Conservation (phyloP, 2,329 filamentous ascomycete species). For the Huntiella bhutanensis region DNA sequence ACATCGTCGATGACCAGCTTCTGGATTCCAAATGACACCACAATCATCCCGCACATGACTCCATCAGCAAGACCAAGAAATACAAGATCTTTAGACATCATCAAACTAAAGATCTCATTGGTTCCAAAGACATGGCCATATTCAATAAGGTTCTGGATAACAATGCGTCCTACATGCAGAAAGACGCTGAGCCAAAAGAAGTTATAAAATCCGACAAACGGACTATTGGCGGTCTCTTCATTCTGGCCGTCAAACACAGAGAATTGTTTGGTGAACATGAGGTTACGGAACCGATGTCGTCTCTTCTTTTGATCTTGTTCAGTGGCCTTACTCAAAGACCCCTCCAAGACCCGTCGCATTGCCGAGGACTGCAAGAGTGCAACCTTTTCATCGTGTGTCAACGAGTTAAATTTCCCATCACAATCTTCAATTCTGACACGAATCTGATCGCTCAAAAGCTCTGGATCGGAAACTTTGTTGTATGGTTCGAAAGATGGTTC, state of each 20-base stretch:
- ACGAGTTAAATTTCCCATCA: slow-evolving; percentile 11
- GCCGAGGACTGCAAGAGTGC: slow-evolving; percentile 9
- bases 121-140: slow-evolving; percentile 50
- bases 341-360: slow-evolving; percentile 4
- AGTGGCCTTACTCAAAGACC: slow-evolving; percentile 2
- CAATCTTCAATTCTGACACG: slow-evolving; percentile 8
- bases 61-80: slow-evolving; percentile 45
- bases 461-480: neutral
- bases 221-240: slow-evolving; percentile 40
- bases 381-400: slow-evolving; percentile 14
- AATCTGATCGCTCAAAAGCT: slow-evolving; percentile 13
- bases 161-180: slow-evolving; percentile 47
- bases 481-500: too few relatives aligned
- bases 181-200: slow-evolving; percentile 58
- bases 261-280: slow-evolving; percentile 55
- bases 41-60: slow-evolving; percentile 46
- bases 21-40: slow-evolving; percentile 47
- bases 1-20: slow-evolving; percentile 37
- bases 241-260: slow-evolving; percentile 61
- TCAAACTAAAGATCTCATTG: slow-evolving; percentile 52
- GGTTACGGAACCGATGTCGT: slow-evolving; percentile 20
- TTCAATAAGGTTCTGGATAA: slow-evolving; percentile 46
- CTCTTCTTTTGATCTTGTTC: slow-evolving; percentile 11
- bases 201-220: slow-evolving; percentile 63
- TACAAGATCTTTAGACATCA: slow-evolving; percentile 37